These are phyloP conservation scores for Candida lessepsii DNA, from an alignment of 805 yeast genomes.

Conservation along the genomic window DNA sequence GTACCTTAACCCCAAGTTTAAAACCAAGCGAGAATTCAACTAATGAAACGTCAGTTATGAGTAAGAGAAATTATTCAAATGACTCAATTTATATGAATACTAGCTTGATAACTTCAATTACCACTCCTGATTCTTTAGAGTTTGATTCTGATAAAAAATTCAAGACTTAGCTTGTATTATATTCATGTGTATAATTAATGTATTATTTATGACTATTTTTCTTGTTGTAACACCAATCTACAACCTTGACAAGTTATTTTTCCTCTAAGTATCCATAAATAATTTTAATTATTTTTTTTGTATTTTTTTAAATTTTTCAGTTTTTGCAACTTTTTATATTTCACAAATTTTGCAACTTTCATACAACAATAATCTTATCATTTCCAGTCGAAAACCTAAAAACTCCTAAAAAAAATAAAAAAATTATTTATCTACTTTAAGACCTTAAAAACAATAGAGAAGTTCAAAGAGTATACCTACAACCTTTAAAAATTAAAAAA, in stretches of 20 bases:
- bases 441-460: background rate
- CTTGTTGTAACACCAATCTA: too few relatives aligned
- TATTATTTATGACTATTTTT: too few relatives aligned
- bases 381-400: background rate
- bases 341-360: background rate
- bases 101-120: conserved; percentile 12
- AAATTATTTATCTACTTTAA: background rate
- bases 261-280: too few relatives aligned
- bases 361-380: too few relatives aligned
- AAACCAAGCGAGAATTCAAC: conserved; percentile 16
- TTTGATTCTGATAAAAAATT: conserved; percentile 8
- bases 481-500: background rate
- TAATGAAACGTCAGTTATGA: conserved; percentile 21
- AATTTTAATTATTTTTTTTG: background rate
- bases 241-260: too few relatives aligned
- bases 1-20: background rate
- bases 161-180: background rate
- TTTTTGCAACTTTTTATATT: background rate
- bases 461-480: background rate
- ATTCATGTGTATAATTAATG: conserved; percentile 1
- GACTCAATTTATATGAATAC: conserved; percentile 13
- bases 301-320: background rate
- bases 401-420: background rate
- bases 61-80: conserved; percentile 13
- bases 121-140: conserved; percentile 20